Base-by-base conservation (phyloP, 805 yeast genomes). In the Ogataea pignaliae region DNA sequence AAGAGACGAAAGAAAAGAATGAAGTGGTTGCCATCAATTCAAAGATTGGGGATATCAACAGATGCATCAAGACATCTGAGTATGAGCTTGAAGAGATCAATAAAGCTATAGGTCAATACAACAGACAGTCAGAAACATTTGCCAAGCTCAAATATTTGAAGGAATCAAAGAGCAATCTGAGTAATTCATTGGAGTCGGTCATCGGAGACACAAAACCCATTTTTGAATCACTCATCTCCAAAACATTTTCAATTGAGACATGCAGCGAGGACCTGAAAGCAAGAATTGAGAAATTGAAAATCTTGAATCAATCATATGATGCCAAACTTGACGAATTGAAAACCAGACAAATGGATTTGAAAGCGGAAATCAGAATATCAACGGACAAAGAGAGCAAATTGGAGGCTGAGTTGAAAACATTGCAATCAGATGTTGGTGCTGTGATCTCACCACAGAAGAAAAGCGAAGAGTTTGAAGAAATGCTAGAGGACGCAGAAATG, bases 61-160 rank as follows among this genome's bases (percentile, higher is more conserved):
- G 57, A 10, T 55, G 64, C 30, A 61, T 79, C 9, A 39, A 60
- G 2, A 35, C 56, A 3, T 17, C 69, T 3, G 81, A 77, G 49
- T 52, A 57, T 15, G 71, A 72, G 17, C 55, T 81, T 10, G 93
- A 87, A 10, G 70, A 69, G 0, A 54, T 81, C 13, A 74, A 75
- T 44, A 70, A 70, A 14, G 72, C 77, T 16, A 67, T 86, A 12
- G 56, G 76, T 4, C 63, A 66, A 13, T 71, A 76, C 3, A 82
- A 77, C 52, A 72, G 74, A 52, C 83, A 78, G 54, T 69, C 85
- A 1, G 89, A 81, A 39, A 53, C 72, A 2, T 68, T 76, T 47
- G 83, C 88, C 0, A 79, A 76, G 48, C 54, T 79, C 3, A 67
- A 72, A 0, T 54, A 54, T 36, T 35, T 59, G 26, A 44, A 45